Percentiles rank a stretch among this genome's conserved stretches.
These are phyloP conservation scores for Fusarium temperatum DNA, from an alignment of 2,329 filamentous ascomycete genomes.

Conservation along the genomic window DNA sequence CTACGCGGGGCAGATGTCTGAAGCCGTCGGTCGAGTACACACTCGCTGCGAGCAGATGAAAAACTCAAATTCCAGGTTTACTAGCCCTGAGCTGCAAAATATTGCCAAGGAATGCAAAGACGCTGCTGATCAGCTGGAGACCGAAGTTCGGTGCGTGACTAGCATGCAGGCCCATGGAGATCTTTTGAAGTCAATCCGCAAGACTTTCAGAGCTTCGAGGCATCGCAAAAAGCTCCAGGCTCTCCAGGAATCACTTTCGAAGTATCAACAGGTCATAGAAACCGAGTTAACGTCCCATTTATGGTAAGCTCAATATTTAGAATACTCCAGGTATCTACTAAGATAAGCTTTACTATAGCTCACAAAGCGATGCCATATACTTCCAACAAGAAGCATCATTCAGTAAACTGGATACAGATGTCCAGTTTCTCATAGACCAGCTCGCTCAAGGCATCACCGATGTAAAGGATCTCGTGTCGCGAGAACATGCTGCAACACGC, in stretches of 20 bases:
- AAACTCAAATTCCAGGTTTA: accelerated
- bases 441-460: accelerated
- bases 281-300: accelerated
- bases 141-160: accelerated
- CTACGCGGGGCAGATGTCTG: background rate
- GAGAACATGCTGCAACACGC: background rate
- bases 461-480: accelerated
- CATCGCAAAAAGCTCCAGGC: accelerated
- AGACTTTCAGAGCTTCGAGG: accelerated
- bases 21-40: background rate
- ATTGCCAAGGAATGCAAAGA: background rate
- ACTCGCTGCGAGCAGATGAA: background rate
- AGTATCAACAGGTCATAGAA: accelerated
- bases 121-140: accelerated
- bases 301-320: background rate
- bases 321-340: background rate
- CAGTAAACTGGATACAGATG: background rate
- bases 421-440: accelerated
- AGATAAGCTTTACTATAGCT: accelerated
- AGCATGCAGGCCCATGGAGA: accelerated
- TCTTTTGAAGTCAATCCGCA: accelerated
- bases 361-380: background rate
- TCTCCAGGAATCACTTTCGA: accelerated
- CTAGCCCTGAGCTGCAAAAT: background rate
- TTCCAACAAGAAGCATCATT: background rate